Percentiles rank a stretch among this genome's conserved stretches.
Evolutionary conservation across 345 rosid species (phyloP).

Genomic region (Limnanthes douglasii): DNA sequence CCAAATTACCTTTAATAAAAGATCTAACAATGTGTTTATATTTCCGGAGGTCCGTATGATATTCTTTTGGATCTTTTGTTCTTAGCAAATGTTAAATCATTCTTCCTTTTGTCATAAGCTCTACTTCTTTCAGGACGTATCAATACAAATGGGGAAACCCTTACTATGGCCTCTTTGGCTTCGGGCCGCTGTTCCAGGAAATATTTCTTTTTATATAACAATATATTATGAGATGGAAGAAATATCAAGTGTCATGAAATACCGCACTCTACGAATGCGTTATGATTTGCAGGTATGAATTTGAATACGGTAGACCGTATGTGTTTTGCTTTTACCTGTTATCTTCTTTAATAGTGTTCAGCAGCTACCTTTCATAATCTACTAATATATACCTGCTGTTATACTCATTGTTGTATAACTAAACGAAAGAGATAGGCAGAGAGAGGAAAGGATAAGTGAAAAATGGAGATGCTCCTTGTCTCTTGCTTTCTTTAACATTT

Average conservation of each 20-base stretch:
- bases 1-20: slow-evolving; percentile 16
- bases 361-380: too few species aligned
- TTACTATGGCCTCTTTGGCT: slow-evolving; percentile 91
- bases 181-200: slow-evolving; percentile 89
- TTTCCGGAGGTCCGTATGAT: slow-evolving; percentile 72
- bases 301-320: too few species aligned
- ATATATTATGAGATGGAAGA: slow-evolving; percentile 83
- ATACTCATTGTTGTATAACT: too few species aligned
- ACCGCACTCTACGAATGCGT: slow-evolving; percentile 76
- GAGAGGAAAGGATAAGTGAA: too few species aligned
- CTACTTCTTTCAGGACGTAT: slow-evolving; percentile 38
- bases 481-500: too few species aligned
- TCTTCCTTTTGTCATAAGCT: slow-evolving; percentile 10
- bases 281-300: slow-evolving; percentile 70
- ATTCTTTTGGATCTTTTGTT: slow-evolving; percentile 5
- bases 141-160: slow-evolving; percentile 35
- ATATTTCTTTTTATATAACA: slow-evolving; percentile 36
- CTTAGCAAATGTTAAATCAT: slow-evolving; percentile 4
- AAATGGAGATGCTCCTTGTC: too few species aligned
- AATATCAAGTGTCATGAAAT: slow-evolving; percentile 57
- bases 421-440: too few species aligned
- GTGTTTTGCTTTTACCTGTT: too few species aligned
- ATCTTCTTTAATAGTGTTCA: too few species aligned
- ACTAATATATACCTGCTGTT: too few species aligned
- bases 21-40: slow-evolving; percentile 27